These are phyloP conservation scores for Populus pruinosa DNA, from an alignment of 345 rosid genomes.

Conservation along the genomic window DNA sequence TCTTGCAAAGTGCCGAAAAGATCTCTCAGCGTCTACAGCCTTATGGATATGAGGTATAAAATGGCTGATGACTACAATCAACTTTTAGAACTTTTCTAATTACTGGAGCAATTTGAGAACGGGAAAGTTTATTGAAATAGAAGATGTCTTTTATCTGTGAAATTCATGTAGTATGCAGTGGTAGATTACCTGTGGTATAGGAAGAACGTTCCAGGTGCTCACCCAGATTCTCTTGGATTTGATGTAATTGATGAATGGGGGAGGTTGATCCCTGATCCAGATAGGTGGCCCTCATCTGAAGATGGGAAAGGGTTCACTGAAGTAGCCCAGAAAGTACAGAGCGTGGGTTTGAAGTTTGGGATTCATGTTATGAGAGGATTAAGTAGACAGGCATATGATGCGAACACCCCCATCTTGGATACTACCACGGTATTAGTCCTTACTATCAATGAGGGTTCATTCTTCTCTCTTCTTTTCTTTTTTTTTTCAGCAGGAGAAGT, in stretches of 20 bases:
- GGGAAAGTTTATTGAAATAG: neutral
- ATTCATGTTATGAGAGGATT: constrained; percentile 93
- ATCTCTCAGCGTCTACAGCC: constrained; percentile 57
- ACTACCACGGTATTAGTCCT: constrained; percentile 38
- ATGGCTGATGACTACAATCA: neutral
- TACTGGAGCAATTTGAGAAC: neutral
- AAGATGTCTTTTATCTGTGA: neutral
- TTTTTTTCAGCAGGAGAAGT: too few species aligned
- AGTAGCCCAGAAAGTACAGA: constrained; percentile 72
- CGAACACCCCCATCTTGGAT: constrained; percentile 72
- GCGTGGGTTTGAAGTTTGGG: constrained; percentile 90
- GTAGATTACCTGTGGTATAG: constrained; percentile 98
- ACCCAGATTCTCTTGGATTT: constrained; percentile 61
- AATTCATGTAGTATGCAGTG: constrained; percentile 66
- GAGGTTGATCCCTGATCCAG: constrained; percentile 73
- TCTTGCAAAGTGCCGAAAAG: constrained; percentile 61
- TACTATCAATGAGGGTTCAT: neutral
- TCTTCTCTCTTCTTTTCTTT: neutral
- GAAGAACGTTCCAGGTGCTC: constrained; percentile 70
- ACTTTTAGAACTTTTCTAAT: neutral
- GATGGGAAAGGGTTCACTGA: constrained; percentile 74
- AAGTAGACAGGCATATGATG: constrained; percentile 83
- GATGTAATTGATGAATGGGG: constrained; percentile 99
- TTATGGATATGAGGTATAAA: constrained; percentile 68
- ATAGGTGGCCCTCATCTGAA: constrained; percentile 85